Evolutionary conservation across 2,329 filamentous ascomycete species (phyloP).

Genomic region (Exophiala xenobiotica): DNA sequence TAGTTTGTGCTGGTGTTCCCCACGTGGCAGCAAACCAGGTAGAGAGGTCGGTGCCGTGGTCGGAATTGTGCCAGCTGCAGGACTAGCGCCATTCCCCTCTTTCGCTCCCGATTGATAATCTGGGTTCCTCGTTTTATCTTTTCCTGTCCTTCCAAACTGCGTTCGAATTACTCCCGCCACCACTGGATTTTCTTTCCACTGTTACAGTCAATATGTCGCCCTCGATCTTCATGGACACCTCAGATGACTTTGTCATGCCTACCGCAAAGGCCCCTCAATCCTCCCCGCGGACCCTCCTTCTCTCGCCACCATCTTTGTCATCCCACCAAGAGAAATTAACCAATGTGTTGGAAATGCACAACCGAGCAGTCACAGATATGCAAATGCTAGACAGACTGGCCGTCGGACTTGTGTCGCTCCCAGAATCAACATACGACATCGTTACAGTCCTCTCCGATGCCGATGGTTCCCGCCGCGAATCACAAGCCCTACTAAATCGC

Average conservation of each 20-base stretch:
- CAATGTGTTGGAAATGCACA: slow-evolving; percentile 67
- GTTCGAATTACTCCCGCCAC: slow-evolving; percentile 5
- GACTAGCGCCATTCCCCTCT: slow-evolving; percentile 5
- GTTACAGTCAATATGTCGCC: slow-evolving; percentile 39
- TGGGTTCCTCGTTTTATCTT: slow-evolving; percentile 1
- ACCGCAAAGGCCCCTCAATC: slow-evolving; percentile 30
- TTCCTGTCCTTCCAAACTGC: background rate
- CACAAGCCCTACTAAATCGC: slow-evolving; percentile 63
- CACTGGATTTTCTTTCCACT: background rate
- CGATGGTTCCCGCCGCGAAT: slow-evolving; percentile 66
- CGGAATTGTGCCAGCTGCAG: background rate
- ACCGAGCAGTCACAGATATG: slow-evolving; percentile 76
- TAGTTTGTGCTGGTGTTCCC: too few species aligned
- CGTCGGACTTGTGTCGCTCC: slow-evolving; percentile 75
- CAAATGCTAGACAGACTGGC: slow-evolving; percentile 97
- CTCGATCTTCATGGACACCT: slow-evolving; percentile 56
- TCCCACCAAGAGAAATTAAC: slow-evolving; percentile 77
- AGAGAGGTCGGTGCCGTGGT: background rate
- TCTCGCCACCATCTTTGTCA: slow-evolving; percentile 87
- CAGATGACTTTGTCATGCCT: slow-evolving; percentile 51
- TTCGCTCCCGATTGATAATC: slow-evolving; percentile 7
- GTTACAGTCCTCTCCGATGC: slow-evolving; percentile 81
- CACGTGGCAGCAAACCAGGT: background rate
- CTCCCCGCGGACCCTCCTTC: slow-evolving; percentile 67
- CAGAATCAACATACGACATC: slow-evolving; percentile 74